A percentile compares a stretch with the other conserved stretches of the same genome.
Evolutionary conservation across 2,329 filamentous ascomycete genomes (phyloP).

Genomic region (Monosporascus sp.): DNA sequence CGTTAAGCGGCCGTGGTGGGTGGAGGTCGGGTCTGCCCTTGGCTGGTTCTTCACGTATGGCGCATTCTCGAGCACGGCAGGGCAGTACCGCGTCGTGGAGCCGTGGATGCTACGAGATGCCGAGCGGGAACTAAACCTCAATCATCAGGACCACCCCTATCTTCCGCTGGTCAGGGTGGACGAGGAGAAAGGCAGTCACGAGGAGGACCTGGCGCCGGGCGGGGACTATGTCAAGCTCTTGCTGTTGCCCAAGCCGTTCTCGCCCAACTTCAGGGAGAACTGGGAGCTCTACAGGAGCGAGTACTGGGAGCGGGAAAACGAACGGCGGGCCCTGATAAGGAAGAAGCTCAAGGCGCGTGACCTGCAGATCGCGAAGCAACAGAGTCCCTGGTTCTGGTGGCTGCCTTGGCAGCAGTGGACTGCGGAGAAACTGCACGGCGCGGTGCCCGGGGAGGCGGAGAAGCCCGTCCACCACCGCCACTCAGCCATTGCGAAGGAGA

Average conservation of each 20-base stretch:
- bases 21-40: slow-evolving; percentile 66
- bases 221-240: slow-evolving; percentile 90
- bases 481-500: slow-evolving; percentile 39
- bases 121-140: slow-evolving; percentile 51
- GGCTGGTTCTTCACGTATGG: slow-evolving; percentile 76
- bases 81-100: slow-evolving; percentile 74
- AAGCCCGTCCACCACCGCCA: slow-evolving; percentile 37
- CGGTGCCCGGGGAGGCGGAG: slow-evolving; percentile 21
- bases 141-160: slow-evolving; percentile 34
- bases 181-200: slow-evolving; percentile 63
- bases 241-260: slow-evolving; percentile 90
- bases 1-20: slow-evolving; percentile 75
- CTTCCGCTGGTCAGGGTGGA: slow-evolving; percentile 38
- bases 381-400: slow-evolving; percentile 81
- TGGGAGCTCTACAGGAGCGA: slow-evolving; percentile 94
- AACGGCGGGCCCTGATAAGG: slow-evolving; percentile 70
- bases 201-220: slow-evolving; percentile 85
- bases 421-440: slow-evolving; percentile 18
- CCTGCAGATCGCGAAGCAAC: slow-evolving; percentile 59
- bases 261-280: slow-evolving; percentile 88
- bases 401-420: slow-evolving; percentile 59
- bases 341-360: slow-evolving; percentile 65
- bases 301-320: slow-evolving; percentile 97
- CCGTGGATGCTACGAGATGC: slow-evolving; percentile 54
- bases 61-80: slow-evolving; percentile 61